A percentile compares a stretch with the other conserved stretches of the same genome.
phyloP scores from a whole-genome alignment of 331 rosid species.

The Telfairia occidentalis region DNA sequence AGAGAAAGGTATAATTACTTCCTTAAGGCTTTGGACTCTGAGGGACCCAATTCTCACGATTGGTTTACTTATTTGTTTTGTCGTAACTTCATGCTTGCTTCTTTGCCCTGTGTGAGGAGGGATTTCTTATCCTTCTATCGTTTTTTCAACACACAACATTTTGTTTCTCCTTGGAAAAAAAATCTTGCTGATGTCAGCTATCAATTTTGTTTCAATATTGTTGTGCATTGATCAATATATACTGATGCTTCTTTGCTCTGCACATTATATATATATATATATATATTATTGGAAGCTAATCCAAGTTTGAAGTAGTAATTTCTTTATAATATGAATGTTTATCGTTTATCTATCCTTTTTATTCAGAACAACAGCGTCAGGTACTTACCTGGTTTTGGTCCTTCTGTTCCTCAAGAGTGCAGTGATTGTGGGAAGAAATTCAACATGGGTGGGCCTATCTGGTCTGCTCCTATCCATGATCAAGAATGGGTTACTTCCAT shows the following conservation, averaged over 20 bases:
- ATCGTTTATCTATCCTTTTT: not conserved
- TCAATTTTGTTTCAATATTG: not conserved
- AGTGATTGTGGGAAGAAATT: slow-evolving; percentile 85
- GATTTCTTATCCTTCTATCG: not conserved
- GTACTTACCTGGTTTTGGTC: slow-evolving; percentile 89
- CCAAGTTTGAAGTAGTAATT: not conserved
- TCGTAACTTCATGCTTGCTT: not conserved
- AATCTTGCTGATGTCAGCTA: not conserved
- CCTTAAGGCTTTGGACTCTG: not conserved
- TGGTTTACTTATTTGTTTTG: not conserved
- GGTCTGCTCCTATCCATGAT: slow-evolving; percentile 96
- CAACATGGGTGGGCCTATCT: slow-evolving; percentile 95
- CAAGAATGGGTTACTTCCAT: slow-evolving; percentile 90
- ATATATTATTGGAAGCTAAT: not conserved
- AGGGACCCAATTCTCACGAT: not conserved
- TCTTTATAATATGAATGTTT: not conserved
- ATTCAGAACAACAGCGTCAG: slow-evolving; percentile 73
- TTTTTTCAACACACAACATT: not conserved
- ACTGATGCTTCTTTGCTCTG: not conserved
- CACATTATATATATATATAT: not conserved
- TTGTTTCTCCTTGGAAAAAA: not conserved
- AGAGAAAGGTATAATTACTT: no score
- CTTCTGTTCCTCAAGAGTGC: slow-evolving; percentile 83
- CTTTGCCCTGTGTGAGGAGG: not conserved
- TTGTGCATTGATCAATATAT: not conserved